phyloP scores from a whole-genome alignment of 1,139 yeast species.

The Scheffersomyces titani region DNA sequence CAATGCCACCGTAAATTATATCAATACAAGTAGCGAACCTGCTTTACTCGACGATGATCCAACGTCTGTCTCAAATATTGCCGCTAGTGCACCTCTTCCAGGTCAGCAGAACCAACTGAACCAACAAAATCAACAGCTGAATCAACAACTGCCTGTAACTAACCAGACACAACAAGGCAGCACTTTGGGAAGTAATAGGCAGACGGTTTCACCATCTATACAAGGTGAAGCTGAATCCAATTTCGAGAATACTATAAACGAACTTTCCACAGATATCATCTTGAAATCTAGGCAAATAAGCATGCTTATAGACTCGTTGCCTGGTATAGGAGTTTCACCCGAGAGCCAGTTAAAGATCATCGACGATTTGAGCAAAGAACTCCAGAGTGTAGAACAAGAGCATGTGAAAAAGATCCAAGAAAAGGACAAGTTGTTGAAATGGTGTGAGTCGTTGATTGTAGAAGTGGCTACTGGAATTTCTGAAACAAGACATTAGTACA shows the following conservation, averaged over 20 bases:
- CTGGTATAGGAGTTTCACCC: constrained; percentile 89
- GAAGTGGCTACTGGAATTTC: constrained; percentile 61
- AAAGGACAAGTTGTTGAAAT: constrained; percentile 63
- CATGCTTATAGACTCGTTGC: constrained; percentile 82
- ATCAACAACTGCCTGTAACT: constrained; percentile 1
- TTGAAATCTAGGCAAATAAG: constrained; percentile 85
- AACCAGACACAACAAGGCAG: constrained; percentile 20
- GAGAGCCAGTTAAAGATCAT: constrained; percentile 70
- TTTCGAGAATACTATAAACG: constrained; percentile 63
- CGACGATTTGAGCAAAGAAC: constrained; percentile 60
- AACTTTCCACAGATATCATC: constrained; percentile 79
- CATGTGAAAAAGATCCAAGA: constrained; percentile 59
- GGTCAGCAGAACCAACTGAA: constrained; percentile 44
- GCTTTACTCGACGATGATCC: constrained; percentile 43
- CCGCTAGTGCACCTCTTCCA: constrained; percentile 49
- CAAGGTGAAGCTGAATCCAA: constrained; percentile 20
- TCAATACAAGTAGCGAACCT: constrained; percentile 53
- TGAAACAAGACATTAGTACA: constrained; percentile 21
- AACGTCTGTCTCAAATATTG: constrained; percentile 39
- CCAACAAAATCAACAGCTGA: constrained; percentile 11
- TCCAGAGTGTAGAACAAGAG: constrained; percentile 61
- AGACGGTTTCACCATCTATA: constrained; percentile 17
- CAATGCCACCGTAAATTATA: constrained; percentile 85
- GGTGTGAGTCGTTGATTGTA: constrained; percentile 70
- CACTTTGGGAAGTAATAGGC: constrained; percentile 30